Conservation (phyloP, 2,329 filamentous ascomycete species). For the Scedosporium minutisporum region DNA sequence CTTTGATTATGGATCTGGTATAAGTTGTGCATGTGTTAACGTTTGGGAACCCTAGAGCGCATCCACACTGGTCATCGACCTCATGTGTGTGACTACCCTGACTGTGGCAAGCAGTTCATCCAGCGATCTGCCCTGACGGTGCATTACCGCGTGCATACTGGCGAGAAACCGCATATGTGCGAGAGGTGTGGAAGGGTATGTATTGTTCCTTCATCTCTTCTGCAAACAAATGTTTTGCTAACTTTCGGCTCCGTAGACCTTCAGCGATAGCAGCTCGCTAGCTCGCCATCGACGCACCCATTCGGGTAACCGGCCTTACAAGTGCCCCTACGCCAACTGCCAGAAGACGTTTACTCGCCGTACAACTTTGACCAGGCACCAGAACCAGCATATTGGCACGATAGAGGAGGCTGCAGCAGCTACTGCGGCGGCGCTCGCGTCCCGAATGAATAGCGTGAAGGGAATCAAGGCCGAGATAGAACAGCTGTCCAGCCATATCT, state of each 20-base stretch:
- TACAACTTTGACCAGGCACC: conserved; percentile 88
- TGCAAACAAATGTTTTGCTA: conserved; percentile 5
- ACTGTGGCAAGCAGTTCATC: conserved; percentile 93
- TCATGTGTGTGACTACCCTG: conserved; percentile 81
- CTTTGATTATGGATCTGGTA: neutral
- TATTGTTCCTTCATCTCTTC: conserved; percentile 10
- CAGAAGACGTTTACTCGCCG: conserved; percentile 97
- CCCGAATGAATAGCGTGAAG: conserved; percentile 32
- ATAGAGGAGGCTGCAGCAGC: conserved; percentile 87
- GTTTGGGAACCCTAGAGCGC: conserved; percentile 55
- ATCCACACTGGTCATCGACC: conserved; percentile 89
- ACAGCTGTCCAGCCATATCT: conserved; percentile 60
- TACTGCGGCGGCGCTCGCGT: conserved; percentile 74
- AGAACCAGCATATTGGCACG: conserved; percentile 91
- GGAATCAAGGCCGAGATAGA: conserved; percentile 54
- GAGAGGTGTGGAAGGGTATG: conserved; percentile 91
- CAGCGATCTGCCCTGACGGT: conserved; percentile 93
- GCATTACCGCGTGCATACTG: conserved; percentile 89
- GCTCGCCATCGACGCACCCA: conserved; percentile 91
- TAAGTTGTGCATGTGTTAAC: conserved; percentile 13
- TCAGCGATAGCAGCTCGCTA: conserved; percentile 91
- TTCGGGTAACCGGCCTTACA: conserved; percentile 91
- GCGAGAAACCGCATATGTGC: conserved; percentile 97
- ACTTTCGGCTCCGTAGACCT: conserved; percentile 49
- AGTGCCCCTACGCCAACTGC: conserved; percentile 93